Base-by-base conservation (phyloP, 2,329 filamentous ascomycete species). In the Calonectria crousiana region DNA sequence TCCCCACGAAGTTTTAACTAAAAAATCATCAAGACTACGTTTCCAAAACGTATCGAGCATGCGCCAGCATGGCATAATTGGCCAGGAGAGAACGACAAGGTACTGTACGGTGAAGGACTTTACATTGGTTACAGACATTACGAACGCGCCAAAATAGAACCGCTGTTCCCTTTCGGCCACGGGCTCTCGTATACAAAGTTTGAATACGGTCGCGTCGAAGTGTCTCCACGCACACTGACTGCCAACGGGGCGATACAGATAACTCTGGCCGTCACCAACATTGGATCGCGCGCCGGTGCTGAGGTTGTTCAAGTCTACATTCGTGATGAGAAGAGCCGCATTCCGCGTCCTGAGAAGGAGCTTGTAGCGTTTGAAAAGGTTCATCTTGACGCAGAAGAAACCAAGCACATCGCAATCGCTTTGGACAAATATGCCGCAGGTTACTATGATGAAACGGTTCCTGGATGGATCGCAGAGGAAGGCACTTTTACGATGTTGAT, bases 41-140 rank as follows among this genome's bases (percentile, higher is more conserved):
- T 95, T 83, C 93, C 94, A 4, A 88, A 85, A 62, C 85, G 87
- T 11, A 86, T 92, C 34, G 87, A 93, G 79, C 92, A 94, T 78
- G 92, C 93, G 34, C 93, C 93, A 1, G 91, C 93, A 0, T 94
- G 91, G 84, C 89, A 93, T 82, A 95, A 93, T 83, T 95, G 93
- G 91, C 92, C 92, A 0, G 92, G 92, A 66, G 93, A 95, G 84
- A 93, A 94, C 81, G 84, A 90, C 62, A 89, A 91, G 77, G 92
- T 93, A 0, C 83, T 93, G 1, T 95, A 95, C 80, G 93, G 92
- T 67, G 94, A 95, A 83, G 93, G 92, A 18, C 84, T 95, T 16
- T 94, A 92, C 84, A 90, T 95, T 69, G 94, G 94, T 3, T 95
- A 95, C 84, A 86, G 91, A 23, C 92, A 94, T 84, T 95, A 94